These are phyloP conservation scores for Dalbergia cultrata DNA, from an alignment of 306 rosid genomes.

Conservation along the genomic window DNA sequence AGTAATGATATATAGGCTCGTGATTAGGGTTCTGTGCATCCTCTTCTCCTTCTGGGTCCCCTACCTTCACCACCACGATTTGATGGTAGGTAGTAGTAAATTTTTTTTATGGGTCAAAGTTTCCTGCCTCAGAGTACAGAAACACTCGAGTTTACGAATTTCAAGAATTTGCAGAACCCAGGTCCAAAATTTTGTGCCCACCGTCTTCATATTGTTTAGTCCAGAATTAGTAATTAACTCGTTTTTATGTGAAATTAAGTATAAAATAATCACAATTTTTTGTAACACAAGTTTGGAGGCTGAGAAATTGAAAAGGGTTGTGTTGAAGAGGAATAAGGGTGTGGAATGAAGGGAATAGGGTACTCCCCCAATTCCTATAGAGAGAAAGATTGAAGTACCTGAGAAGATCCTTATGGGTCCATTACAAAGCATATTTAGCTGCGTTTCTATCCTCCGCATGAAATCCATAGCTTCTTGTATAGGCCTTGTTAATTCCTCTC, in stretches of 20 bases:
- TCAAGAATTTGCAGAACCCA: constrained; percentile 47
- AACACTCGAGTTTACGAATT: constrained; percentile 52
- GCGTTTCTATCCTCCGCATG: constrained; percentile 85
- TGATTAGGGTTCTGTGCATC: constrained; percentile 68
- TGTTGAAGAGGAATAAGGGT: background rate
- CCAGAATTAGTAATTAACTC: background rate
- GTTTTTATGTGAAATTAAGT: constrained; percentile 14
- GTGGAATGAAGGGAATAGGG: background rate
- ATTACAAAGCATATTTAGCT: constrained; percentile 77
- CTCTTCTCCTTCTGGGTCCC: constrained; percentile 44
- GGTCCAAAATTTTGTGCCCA: background rate
- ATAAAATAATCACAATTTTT: background rate
- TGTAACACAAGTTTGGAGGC: background rate
- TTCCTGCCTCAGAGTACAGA: constrained; percentile 41
- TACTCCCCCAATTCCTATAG: background rate
- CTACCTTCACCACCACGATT: constrained; percentile 5
- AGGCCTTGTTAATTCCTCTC: constrained; percentile 92
- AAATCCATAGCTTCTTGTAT: constrained; percentile 97
- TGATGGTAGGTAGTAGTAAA: constrained; percentile 23
- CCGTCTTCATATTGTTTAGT: background rate
- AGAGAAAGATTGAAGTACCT: constrained; percentile 54
- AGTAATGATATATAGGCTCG: constrained; percentile 34
- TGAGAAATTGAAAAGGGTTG: background rate
- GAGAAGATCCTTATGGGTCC: constrained; percentile 74
- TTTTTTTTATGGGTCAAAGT: constrained; percentile 54